These are phyloP conservation scores for Hyphopichia wangnamkhiaoensis DNA, from an alignment of 1,139 yeast species.

Conservation along the genomic window DNA sequence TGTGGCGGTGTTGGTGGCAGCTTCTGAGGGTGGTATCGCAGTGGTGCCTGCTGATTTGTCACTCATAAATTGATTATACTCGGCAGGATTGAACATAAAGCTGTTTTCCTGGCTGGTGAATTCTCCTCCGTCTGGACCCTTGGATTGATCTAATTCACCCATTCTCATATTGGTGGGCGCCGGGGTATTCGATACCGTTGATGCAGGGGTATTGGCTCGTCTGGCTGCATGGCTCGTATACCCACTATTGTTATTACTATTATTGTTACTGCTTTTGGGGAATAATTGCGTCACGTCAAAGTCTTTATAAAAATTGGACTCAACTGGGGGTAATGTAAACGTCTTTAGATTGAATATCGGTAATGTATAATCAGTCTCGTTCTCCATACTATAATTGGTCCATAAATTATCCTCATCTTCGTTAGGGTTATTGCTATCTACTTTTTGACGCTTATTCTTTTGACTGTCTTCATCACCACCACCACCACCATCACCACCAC, in stretches of 20 bases:
- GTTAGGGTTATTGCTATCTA: slow-evolving; percentile 7
- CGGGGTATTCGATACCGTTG: too few species aligned
- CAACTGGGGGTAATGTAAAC: slow-evolving; percentile 11
- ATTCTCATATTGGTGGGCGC: too few species aligned
- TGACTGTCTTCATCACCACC: slow-evolving; percentile 4
- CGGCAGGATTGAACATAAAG: background rate
- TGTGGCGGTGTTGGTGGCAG: background rate
- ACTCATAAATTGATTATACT: background rate
- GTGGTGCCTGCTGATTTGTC: background rate
- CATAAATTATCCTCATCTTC: slow-evolving; percentile 1
- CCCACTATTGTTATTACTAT: background rate
- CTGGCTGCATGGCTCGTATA: too few species aligned
- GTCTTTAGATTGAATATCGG: slow-evolving; percentile 15
- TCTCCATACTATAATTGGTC: background rate
- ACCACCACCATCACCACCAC: too few species aligned
- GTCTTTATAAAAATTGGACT: slow-evolving; percentile 8
- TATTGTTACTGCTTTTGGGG: slow-evolving; percentile 6
- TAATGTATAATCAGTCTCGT: slow-evolving; percentile 11
- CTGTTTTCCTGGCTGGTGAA: too few species aligned
- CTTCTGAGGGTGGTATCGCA: background rate
- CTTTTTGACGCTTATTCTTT: slow-evolving; percentile 5
- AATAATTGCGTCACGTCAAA: slow-evolving; percentile 14
- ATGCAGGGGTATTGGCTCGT: too few species aligned
- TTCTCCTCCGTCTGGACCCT: too few species aligned
- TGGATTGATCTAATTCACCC: too few species aligned